phyloP scores from a whole-genome alignment of 2,329 filamentous ascomycete genomes.

The Cadophora gregata region DNA sequence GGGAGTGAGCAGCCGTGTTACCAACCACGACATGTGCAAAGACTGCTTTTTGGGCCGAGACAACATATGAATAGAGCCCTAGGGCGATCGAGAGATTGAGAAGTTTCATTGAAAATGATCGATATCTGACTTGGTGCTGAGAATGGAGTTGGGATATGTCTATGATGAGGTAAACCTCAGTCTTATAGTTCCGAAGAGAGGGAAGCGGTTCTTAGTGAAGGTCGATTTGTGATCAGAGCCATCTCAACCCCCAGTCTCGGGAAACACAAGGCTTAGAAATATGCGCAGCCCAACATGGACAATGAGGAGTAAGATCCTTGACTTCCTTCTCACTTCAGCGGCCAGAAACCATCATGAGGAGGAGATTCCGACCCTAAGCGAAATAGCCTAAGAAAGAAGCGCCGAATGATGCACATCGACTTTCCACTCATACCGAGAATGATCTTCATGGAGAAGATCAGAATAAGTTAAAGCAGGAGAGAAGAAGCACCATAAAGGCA shows the following conservation, averaged over 20 bases:
- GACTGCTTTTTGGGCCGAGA: constrained; percentile 37
- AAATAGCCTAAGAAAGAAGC: background rate
- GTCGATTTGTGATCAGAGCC: background rate
- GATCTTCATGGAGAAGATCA: background rate
- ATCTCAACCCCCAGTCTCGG: background rate
- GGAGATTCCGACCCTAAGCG: background rate
- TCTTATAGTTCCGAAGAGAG: background rate
- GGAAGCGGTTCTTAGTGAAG: no score
- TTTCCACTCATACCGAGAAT: background rate
- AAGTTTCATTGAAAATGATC: constrained; percentile 30
- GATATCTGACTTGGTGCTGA: background rate
- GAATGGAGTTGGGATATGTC: background rate
- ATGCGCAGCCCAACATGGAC: background rate
- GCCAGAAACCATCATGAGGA: no score
- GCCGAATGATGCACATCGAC: background rate
- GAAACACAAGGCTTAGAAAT: background rate
- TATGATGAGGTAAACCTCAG: background rate
- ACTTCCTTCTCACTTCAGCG: background rate
- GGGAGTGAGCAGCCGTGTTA: constrained; percentile 43
- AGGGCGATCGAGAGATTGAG: constrained; percentile 13
- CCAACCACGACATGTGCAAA: constrained; percentile 45
- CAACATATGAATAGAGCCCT: constrained; percentile 20
- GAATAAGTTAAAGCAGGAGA: background rate
- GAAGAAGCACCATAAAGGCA: background rate
- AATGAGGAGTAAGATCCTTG: background rate